Evolutionary conservation across 2,329 filamentous ascomycete species (phyloP).

Genomic region (Acrodontium crateriforme): DNA sequence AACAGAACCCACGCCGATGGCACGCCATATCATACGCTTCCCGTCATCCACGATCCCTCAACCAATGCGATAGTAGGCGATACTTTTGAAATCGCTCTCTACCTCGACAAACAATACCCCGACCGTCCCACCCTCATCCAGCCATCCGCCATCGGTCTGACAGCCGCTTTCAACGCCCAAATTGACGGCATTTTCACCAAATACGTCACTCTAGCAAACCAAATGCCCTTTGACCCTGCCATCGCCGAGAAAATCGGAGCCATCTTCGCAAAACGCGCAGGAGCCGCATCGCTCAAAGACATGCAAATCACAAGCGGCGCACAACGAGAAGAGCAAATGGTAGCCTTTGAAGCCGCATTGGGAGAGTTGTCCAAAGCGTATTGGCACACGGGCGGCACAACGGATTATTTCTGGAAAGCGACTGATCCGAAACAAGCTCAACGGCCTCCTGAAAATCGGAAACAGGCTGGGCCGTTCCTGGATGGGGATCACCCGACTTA

Average conservation of each 20-base stretch:
- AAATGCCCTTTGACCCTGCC: slow-evolving; percentile 39
- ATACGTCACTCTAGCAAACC: slow-evolving; percentile 28
- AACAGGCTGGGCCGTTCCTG: slow-evolving; percentile 33
- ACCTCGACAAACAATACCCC: slow-evolving; percentile 42
- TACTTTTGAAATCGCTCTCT: slow-evolving; percentile 51
- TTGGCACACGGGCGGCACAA: slow-evolving; percentile 19
- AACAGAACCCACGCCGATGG: slow-evolving; percentile 44
- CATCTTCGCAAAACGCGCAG: slow-evolving; percentile 36
- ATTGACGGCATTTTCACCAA: slow-evolving; percentile 42
- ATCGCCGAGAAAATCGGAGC: slow-evolving; percentile 32
- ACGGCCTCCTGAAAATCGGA: slow-evolving; percentile 4
- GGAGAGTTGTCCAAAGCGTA: slow-evolving; percentile 32
- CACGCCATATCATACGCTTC: slow-evolving; percentile 46
- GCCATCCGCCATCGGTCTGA: slow-evolving; percentile 16
- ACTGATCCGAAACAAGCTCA: slow-evolving; percentile 9
- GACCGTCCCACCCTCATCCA: slow-evolving; percentile 38
- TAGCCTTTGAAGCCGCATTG: slow-evolving; percentile 29
- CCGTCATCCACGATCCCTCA: slow-evolving; percentile 37
- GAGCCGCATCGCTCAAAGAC: slow-evolving; percentile 32
- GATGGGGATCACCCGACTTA: slow-evolving; percentile 34
- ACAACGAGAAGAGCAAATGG: slow-evolving; percentile 25
- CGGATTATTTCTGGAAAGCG: slow-evolving; percentile 11
- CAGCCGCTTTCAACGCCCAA: slow-evolving; percentile 39
- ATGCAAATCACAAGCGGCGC: slow-evolving; percentile 23
- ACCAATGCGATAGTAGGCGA: slow-evolving; percentile 39